Evolutionary conservation across 2,329 filamentous ascomycete genomes (phyloP), one percentile per base, ranked within the genome.

Genomic region (Dothiorella sarmentorum): DNA sequence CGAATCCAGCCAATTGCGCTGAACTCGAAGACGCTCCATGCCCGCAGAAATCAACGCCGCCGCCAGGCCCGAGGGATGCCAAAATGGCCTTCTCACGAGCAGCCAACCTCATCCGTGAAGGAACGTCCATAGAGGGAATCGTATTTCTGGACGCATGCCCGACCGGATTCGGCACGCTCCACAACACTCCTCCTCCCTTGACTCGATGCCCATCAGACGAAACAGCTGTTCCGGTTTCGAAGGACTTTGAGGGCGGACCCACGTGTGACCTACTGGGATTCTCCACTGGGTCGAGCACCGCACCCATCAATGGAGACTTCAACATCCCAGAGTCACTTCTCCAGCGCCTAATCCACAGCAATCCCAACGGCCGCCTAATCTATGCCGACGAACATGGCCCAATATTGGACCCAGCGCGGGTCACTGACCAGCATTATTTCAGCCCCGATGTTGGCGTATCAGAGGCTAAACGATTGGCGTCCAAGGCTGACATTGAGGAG

Each of bases 401-500:
- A 26, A 27, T 45, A 26, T 27, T 17, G 42, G 11, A 31, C 9
- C 6, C 15, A 13, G 7, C 7, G 29, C 29, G 29, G 6, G 29
- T 11, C 29, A 29, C 29, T 66, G 7, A 22, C 44, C 4, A 60
- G 44, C 15, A 51, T 66, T 2, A 61, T 73, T 15, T 61, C 67
- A 27, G 60, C 66, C 5, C 66, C 71, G 58, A 69, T 68, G 22
- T 63, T 65, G 5, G 71, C 71, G 9, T 71, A 71, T 38, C 64
- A 2, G 11, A 31, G 2, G 7, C 27, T 11, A 11, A 31, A 11
- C 27, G 27, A 11, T 13, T 65, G 18, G 37, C 63, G n/a, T 58
- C 63, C 22, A 66, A 69, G 45, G 55, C 67, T n/a, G 69, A 78
- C 64, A 73, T 73, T 47, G 64, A 67, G 4, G 63, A 73, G 44